Conservation (phyloP, 148 eudicot genomes). For the Euryodendron excelsum region DNA sequence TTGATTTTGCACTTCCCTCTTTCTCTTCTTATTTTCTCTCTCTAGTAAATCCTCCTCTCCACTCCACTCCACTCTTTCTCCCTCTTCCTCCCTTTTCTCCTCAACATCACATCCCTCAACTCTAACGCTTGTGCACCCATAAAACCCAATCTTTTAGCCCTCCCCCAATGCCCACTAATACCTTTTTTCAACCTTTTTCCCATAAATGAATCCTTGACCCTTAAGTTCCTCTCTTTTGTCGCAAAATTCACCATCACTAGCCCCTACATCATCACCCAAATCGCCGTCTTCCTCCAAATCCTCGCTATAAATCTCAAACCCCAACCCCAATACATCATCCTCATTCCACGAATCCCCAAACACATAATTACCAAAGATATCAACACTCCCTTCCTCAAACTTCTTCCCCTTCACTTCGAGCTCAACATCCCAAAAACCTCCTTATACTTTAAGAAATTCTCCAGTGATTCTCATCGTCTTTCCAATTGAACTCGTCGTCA, state of each 20-base stretch:
- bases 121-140: slow-evolving; percentile 57
- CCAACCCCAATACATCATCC: slow-evolving; percentile 36
- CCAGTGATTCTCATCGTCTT: slow-evolving; percentile 76
- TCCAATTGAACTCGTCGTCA: slow-evolving; percentile 60
- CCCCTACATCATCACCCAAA: slow-evolving; percentile 30
- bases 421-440: slow-evolving; percentile 90
- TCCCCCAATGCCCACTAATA: slow-evolving; percentile 21
- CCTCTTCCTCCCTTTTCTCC: slow-evolving; percentile 64
- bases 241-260: slow-evolving; percentile 17
- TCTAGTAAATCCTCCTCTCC: slow-evolving; percentile 41
- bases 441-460: slow-evolving; percentile 69
- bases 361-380: slow-evolving; percentile 12
- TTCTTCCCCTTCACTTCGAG: slow-evolving; percentile 43
- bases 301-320: slow-evolving; percentile 46
- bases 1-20: slow-evolving; percentile 39
- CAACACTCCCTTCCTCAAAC: slow-evolving; percentile 26
- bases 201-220: slow-evolving; percentile 19
- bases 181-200: slow-evolving; percentile 39
- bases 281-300: slow-evolving; percentile 45
- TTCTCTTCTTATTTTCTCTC: slow-evolving; percentile 32
- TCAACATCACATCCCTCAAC: slow-evolving; percentile 51
- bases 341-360: slow-evolving; percentile 35
- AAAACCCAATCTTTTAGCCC: slow-evolving; percentile 37
- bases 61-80: slow-evolving; percentile 56
- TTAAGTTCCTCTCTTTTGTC: slow-evolving; percentile 31